These are phyloP conservation scores for Trichoderma pleuroti DNA, from an alignment of 2,329 filamentous ascomycete species.

Conservation along the genomic window DNA sequence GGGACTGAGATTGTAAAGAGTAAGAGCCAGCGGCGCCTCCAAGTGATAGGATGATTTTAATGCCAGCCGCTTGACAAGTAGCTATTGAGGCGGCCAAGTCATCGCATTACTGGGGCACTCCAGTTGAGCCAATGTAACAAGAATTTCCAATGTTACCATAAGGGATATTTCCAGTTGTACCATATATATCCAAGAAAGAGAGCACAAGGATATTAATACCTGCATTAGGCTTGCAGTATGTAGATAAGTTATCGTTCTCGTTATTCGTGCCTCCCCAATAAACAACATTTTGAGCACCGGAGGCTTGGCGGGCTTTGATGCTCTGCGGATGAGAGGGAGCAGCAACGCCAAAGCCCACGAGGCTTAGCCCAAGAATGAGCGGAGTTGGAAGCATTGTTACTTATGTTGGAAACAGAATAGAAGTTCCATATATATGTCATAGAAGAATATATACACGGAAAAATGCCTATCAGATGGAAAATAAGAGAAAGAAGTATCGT, in stretches of 20 bases:
- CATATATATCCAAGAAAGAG: background rate
- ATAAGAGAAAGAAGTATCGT: background rate
- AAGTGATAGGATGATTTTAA: background rate
- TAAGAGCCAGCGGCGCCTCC: background rate
- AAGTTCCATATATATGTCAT: background rate
- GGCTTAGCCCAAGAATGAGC: background rate
- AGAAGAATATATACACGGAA: background rate
- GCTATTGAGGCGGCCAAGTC: background rate
- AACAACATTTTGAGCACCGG: background rate
- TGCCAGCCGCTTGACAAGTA: background rate
- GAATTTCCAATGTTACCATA: background rate
- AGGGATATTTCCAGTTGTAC: background rate
- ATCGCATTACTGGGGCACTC: background rate
- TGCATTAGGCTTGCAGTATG: background rate
- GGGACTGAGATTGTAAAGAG: background rate
- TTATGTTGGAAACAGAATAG: background rate
- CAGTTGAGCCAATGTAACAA: background rate
- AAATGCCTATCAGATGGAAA: background rate
- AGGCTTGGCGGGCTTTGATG: background rate
- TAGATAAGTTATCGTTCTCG: background rate
- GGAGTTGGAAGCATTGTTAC: background rate
- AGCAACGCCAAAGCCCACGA: background rate
- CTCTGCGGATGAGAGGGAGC: background rate
- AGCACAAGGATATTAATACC: background rate
- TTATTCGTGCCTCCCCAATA: background rate